phyloP scores from a whole-genome alignment of 495 filamentous ascomycete species.

The Neurospora sp. region DNA sequence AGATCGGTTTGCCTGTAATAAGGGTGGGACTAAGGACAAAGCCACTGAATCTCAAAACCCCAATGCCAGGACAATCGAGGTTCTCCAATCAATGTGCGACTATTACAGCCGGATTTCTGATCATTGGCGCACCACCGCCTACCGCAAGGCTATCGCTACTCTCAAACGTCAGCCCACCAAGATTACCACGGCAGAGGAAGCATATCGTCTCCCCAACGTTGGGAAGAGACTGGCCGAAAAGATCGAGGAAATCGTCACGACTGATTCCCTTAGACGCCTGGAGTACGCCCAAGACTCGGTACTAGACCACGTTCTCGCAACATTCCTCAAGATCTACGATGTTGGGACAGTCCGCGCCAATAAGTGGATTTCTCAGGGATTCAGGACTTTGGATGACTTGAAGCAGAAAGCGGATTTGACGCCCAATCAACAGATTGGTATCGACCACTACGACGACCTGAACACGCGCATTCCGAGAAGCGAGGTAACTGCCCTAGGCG shows the following conservation, averaged over 20 bases:
- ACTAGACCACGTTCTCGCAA: constrained; percentile 49
- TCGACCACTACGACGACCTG: constrained; percentile 79
- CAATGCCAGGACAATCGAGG: constrained; percentile 64
- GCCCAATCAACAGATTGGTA: constrained; percentile 63
- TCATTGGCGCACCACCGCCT: constrained; percentile 69
- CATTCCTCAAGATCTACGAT: constrained; percentile 72
- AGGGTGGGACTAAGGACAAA: constrained; percentile 27
- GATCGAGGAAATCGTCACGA: constrained; percentile 81
- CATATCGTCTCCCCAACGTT: constrained; percentile 57
- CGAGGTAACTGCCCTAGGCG: constrained; percentile 65
- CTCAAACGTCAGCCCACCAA: constrained; percentile 56
- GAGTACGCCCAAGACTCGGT: constrained; percentile 58
- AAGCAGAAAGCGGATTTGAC: constrained; percentile 54
- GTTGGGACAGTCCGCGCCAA: constrained; percentile 61
- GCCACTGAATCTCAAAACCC: constrained; percentile 29
- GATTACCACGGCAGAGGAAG: constrained; percentile 60
- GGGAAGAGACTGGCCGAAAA: constrained; percentile 71
- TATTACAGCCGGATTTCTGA: constrained; percentile 71
- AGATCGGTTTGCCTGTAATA: constrained; percentile 35
- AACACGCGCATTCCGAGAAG: constrained; percentile 67
- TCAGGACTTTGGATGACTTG: constrained; percentile 66
- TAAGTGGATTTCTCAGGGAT: constrained; percentile 71
- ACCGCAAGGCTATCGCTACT: constrained; percentile 68
- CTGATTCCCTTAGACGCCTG: constrained; percentile 62
- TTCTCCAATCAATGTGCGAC: constrained; percentile 73